Conservation (phyloP, 148 eudicot species). For the Spergularia bocconei region DNA sequence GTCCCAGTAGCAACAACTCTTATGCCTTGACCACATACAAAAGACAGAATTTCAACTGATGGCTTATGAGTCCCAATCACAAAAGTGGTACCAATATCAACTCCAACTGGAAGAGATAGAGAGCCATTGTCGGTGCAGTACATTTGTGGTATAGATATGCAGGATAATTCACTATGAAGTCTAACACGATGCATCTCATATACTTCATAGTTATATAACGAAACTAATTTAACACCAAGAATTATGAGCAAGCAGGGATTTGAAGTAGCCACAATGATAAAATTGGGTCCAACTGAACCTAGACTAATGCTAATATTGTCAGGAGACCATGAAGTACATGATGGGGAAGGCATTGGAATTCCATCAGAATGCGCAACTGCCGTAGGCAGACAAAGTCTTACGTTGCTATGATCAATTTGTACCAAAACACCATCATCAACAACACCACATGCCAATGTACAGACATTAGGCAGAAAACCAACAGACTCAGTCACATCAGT, state of each 20-base stretch:
- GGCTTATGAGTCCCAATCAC: conserved; percentile 96
- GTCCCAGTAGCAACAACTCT: conserved; percentile 64
- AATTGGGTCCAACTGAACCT: conserved; percentile 72
- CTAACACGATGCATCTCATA: conserved; percentile 71
- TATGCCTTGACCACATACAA: conserved; percentile 57
- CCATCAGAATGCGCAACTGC: conserved; percentile 56
- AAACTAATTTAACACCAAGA: conserved; percentile 58
- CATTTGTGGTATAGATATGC: conserved; percentile 74
- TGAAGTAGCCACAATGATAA: conserved; percentile 79
- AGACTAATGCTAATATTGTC: conserved; percentile 63
- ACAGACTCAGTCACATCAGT: conserved; percentile 88
- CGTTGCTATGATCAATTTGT: conserved; percentile 74
- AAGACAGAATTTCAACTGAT: conserved; percentile 82
- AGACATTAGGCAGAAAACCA: conserved; percentile 84
- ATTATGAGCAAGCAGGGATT: conserved; percentile 73
- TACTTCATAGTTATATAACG: conserved; percentile 51
- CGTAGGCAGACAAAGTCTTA: conserved; percentile 74
- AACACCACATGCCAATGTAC: conserved; percentile 93
- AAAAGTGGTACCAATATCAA: conserved; percentile 44
- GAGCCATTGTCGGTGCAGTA: conserved; percentile 30
- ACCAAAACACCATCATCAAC: conserved; percentile 67
- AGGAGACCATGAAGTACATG: conserved; percentile 73
- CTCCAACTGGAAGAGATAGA: conserved; percentile 42
- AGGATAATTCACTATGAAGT: conserved; percentile 80
- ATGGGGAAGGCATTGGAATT: conserved; percentile 51